Percentiles rank a stretch among this genome's conserved stretches.
Evolutionary conservation across 225 moss, liverwort and hornwort genomes (phyloP).

Genomic region (Bryoerythrophyllum caledonicum): DNA sequence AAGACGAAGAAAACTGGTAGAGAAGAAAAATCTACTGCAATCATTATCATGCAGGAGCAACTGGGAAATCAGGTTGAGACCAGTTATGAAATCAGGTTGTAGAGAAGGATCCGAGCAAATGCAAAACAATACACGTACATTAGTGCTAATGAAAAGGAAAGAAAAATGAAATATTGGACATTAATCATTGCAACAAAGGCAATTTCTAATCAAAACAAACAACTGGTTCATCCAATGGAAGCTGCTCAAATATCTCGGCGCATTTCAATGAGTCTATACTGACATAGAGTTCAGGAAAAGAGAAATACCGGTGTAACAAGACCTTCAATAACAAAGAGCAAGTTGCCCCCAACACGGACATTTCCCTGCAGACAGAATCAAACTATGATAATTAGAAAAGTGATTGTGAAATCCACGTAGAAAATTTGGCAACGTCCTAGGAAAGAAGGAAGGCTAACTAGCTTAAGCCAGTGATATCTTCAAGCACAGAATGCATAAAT

Average conservation of each 20-base stretch:
- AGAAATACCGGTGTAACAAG: conserved; percentile 78
- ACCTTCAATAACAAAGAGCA: conserved; percentile 71
- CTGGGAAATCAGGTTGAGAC: too few species aligned
- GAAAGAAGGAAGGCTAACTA: conserved; percentile 4
- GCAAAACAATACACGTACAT: background rate
- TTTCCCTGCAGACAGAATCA: conserved; percentile 53
- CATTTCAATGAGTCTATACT: background rate
- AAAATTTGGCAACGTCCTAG: background rate
- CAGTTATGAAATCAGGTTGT: too few species aligned
- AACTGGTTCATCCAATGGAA: background rate
- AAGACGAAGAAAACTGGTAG: conserved; percentile 15
- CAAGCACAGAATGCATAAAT: background rate
- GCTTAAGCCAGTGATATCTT: background rate
- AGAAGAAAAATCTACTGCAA: background rate
- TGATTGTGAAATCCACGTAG: background rate
- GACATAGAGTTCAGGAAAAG: conserved; percentile 11
- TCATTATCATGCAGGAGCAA: background rate
- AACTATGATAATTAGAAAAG: conserved; percentile 14
- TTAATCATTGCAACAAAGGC: background rate
- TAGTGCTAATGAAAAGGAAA: background rate
- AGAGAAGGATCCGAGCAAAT: too few species aligned
- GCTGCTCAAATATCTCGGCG: conserved; percentile 11
- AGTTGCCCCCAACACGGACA: conserved; percentile 64
- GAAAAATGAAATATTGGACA: background rate
- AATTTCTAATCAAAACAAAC: conserved; percentile 8